Percentiles rank a stretch among this genome's conserved stretches.
phyloP scores from a whole-genome alignment of 257 asterid genomes.

The Salvia splendens region DNA sequence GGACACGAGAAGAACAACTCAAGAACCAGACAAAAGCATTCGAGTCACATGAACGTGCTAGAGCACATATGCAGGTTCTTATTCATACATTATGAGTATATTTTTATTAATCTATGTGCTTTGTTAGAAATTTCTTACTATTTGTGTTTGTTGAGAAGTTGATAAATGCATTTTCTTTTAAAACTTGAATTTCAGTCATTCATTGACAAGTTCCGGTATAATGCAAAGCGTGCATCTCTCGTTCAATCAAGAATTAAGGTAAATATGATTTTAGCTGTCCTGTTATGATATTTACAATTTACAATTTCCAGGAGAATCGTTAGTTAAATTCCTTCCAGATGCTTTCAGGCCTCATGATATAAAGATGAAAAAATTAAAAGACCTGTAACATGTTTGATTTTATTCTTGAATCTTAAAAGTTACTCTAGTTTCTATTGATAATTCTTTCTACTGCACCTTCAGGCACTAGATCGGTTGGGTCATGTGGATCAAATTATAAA shows the following conservation, averaged over 20 bases:
- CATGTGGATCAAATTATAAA: slow-evolving; percentile 80
- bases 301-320: slow-evolving; percentile 22
- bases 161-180: slow-evolving; percentile 13
- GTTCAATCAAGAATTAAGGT: slow-evolving; percentile 99
- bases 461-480: slow-evolving; percentile 97
- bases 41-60: slow-evolving; percentile 86
- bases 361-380: slow-evolving; percentile 9
- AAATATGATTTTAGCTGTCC: slow-evolving; percentile 26
- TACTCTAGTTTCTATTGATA: slow-evolving; percentile 7
- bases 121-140: slow-evolving; percentile 9
- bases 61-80: slow-evolving; percentile 90
- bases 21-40: slow-evolving; percentile 93
- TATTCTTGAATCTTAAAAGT: neutral
- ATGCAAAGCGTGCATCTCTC: slow-evolving; percentile 98
- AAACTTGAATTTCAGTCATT: slow-evolving; percentile 60
- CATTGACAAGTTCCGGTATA: slow-evolving; percentile 94
- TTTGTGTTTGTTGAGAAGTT: slow-evolving; percentile 15
- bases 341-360: slow-evolving; percentile 16
- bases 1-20: slow-evolving; percentile 87
- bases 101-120: neutral
- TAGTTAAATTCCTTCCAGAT: slow-evolving; percentile 19
- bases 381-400: neutral
- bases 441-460: slow-evolving; percentile 33
- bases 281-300: neutral
- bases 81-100: neutral